Evolutionary conservation across 1,284 basidiomycete species (phyloP), one percentile per base, ranked within the genome.

Genomic region (Microstroma glucosiphilum): DNA sequence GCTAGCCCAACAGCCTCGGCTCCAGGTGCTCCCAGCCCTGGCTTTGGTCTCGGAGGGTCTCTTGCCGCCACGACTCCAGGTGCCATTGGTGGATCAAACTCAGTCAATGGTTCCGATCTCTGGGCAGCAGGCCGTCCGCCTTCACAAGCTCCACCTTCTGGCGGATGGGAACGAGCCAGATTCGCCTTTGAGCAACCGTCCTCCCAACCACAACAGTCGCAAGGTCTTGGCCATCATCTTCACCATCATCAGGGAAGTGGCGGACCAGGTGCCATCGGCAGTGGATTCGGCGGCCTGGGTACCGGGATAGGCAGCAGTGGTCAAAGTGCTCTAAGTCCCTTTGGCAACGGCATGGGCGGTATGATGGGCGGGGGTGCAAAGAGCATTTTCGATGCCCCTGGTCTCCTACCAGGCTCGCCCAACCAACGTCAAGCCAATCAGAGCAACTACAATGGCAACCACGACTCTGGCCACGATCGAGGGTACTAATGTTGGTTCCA

Each of bases 161-260:
- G 59, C 40, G 58, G 65, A 56, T 78, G 76, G 76, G 75, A 78
- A 55, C 69, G 73, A 7, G 75, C 76, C 40, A 68, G 75, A 37
- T 72, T 63, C 56, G 75, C 75, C 12, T 78, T 77, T 51, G 76
- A 78, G 57, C 69, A 70, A 62, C 71, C 73, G 23, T 23, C 30
- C 40, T 15, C 56, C 37, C 60, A 19, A n/a, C 46, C 23, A 12
- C 46, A 48, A 12, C 46, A 48, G 46, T 23, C 46, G 46, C 46
- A 48, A 23, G n/a, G 23, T 48, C 46, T n/a, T 4, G 46, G n/a
- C 23, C 46, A 48, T n/a, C 46, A 48, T 23, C 46, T n/a, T 48
- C 46, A 48, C 17, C 46, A 48, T 23, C 17, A n/a, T n/a, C 46
- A 48, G 46, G 46, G 46, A n/a, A 23, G 46, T 48, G 43, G 43